A percentile compares a stretch with the other conserved stretches of the same genome.
phyloP scores from a whole-genome alignment of 768 basidiomycete genomes.

The Collybia mongolica region DNA sequence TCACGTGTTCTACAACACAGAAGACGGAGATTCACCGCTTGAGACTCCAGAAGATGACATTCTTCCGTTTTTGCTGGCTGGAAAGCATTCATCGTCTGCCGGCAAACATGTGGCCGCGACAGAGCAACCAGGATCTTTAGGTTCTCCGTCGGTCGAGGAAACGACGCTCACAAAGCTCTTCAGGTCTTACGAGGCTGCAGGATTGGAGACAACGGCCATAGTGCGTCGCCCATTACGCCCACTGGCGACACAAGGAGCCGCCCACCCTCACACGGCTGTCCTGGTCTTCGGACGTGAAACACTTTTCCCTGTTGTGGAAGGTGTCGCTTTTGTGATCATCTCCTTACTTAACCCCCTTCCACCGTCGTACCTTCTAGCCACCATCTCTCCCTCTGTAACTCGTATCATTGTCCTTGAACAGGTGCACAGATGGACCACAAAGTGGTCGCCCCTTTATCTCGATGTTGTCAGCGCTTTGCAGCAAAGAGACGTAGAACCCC shows the following conservation, averaged over 20 bases:
- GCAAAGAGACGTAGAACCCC: conserved; percentile 43
- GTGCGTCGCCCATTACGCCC: conserved; percentile 63
- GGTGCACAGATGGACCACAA: conserved; percentile 68
- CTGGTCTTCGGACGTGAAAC: conserved; percentile 63
- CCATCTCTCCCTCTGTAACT: conserved; percentile 60
- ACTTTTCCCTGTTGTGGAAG: conserved; percentile 45
- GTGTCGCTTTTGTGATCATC: conserved; percentile 62
- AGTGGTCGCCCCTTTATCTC: conserved; percentile 87
- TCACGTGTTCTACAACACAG: conserved; percentile 69
- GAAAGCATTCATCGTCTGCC: conserved; percentile 35
- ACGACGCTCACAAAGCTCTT: conserved; percentile 31
- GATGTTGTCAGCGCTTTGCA: conserved; percentile 78
- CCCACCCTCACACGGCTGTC: conserved; percentile 63
- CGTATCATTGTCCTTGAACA: conserved; percentile 85
- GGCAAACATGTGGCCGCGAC: conserved; percentile 19
- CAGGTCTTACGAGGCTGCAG: conserved; percentile 67
- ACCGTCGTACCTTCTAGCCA: conserved; percentile 49
- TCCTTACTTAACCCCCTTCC: conserved; percentile 74
- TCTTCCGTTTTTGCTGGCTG: conserved; percentile 56
- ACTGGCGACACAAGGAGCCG: conserved; percentile 46
- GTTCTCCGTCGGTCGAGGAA: conserved; percentile 19
- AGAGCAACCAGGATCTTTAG: conserved; percentile 4
- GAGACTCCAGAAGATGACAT: conserved; percentile 62
- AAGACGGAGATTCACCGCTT: conserved; percentile 35
- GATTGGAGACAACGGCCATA: conserved; percentile 60